Conservation (phyloP, 1,284 basidiomycete genomes). For the Paramarasmius palmivorus region DNA sequence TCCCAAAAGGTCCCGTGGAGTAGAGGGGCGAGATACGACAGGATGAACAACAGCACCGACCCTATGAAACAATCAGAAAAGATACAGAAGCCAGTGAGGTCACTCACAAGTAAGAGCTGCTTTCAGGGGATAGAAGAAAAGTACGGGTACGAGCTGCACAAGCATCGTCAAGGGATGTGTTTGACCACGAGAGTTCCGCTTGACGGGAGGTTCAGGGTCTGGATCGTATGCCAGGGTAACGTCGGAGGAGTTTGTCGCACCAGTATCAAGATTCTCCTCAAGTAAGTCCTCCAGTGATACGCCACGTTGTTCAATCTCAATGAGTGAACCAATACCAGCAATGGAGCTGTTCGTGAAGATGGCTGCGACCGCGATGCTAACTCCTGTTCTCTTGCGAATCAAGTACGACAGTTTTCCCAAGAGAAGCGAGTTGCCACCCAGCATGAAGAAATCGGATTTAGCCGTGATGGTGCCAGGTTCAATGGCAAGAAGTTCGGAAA, state of each 20-base stretch:
- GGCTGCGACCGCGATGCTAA: conserved; percentile 34
- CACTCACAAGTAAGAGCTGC: conserved; percentile 39
- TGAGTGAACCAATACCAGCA: conserved; percentile 37
- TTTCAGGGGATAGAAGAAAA: conserved; percentile 46
- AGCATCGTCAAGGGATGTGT: conserved; percentile 38
- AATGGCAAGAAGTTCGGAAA: conserved; percentile 36
- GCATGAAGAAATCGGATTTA: conserved; percentile 44
- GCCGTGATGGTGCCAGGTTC: conserved; percentile 33
- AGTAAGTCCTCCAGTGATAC: neutral
- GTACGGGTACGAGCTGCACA: conserved; percentile 39
- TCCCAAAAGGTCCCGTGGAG: conserved; percentile 32
- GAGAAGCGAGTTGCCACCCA: conserved; percentile 46
- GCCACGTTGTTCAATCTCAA: conserved; percentile 14
- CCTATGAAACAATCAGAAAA: conserved; percentile 20
- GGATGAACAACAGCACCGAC: conserved; percentile 31
- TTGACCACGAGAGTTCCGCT: conserved; percentile 28
- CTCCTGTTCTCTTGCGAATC: conserved; percentile 39
- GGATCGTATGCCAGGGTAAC: neutral
- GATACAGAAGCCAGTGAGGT: neutral
- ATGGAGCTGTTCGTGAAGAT: conserved; percentile 44
- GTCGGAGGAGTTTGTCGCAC: neutral
- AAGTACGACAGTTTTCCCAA: conserved; percentile 42
- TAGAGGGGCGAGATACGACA: conserved; percentile 30
- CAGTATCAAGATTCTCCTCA: neutral
- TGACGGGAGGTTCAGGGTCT: conserved; percentile 1